Base-by-base conservation (phyloP, 2,329 filamentous ascomycete genomes). In the Pseudogymnoascus destructans region DNA sequence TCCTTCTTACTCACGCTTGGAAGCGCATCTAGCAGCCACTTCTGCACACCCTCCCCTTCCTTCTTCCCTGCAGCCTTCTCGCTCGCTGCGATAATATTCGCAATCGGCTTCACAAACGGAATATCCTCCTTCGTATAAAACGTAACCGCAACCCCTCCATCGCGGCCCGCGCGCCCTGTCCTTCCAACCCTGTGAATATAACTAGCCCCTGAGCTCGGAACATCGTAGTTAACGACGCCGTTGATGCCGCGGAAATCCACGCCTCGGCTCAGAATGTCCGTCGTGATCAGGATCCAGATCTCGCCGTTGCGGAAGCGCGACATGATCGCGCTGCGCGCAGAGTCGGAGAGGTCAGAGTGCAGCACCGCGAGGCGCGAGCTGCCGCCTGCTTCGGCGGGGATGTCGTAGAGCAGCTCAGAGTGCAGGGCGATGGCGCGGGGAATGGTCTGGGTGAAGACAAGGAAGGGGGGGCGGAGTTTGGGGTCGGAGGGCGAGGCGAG, bases 121-220 rank as follows among this genome's bases (percentile, higher is more conserved):
- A 97, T 86, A 67, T 98, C 93, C 61, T 96, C 93, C 70, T 93
- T 89, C 0, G 92, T 97, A 72, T 95, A 98, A 60, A 95, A 86
- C 0, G 93, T 98, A 1, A 98, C 86, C 0, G 90, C 91, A 3
- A 95, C 81, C 54, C 93, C 93, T 17, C 91, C 91, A 66, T 87
- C 82, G 21, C 91, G 80, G 0, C 93, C 93, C 0, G 91, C 93
- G 19, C 93, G 80, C 0, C 92, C 93, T 0, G 93, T 97, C 52
- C 93, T 81, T 0, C 93, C 93, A 0, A 93, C 90, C 9, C 93
- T 87, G 72, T 98, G 93, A 5, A 98, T 87, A 68, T 98, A 98
- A 1, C 83, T 84, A 0, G 91, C 92, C 4, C 87, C 86, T 0
- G 87, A 91, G n/a, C 85, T 89, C 0, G 93, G 93, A 7, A 96